Percentiles rank a stretch among this genome's conserved stretches.
Conservation (phyloP, 179 eudicot species). For the Amaranthus tricolor region DNA sequence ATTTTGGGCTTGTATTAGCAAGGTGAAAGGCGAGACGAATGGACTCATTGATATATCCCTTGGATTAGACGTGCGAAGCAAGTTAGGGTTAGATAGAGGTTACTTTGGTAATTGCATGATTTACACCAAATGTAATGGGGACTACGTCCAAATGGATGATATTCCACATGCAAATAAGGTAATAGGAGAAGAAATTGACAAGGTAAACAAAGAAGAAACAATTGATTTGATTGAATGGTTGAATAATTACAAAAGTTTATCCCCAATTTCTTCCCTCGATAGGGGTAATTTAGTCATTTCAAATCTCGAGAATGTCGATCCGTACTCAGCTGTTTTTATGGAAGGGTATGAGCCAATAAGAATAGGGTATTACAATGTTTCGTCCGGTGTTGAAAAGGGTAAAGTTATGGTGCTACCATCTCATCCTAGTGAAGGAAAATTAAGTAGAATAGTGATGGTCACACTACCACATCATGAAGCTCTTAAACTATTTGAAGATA, state of each 20-base stretch:
- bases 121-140: conserved; percentile 31
- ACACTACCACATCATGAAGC: conserved; percentile 44
- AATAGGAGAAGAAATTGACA: conserved; percentile 34
- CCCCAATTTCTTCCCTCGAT: conserved; percentile 24
- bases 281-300: conserved; percentile 33
- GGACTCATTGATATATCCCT: conserved; percentile 49
- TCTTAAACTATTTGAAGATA: conserved; percentile 40
- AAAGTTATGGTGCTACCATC: conserved; percentile 48
- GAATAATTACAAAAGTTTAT: conserved; percentile 13
- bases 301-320: conserved; percentile 38
- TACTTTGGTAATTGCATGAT: conserved; percentile 72
- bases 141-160: conserved; percentile 27
- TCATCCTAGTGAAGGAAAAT: conserved; percentile 23
- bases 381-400: conserved; percentile 24
- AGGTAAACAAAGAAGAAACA: conserved; percentile 30
- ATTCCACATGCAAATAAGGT: conserved; percentile 31
- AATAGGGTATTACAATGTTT: conserved; percentile 44
- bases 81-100: conserved; percentile 47
- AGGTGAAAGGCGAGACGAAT: conserved; percentile 32
- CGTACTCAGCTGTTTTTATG: conserved; percentile 33
- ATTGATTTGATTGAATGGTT: conserved; percentile 58
- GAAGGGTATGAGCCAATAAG: conserved; percentile 31
- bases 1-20: conserved; percentile 52
- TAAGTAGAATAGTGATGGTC: conserved; percentile 39
- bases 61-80: conserved; percentile 43